These are phyloP conservation scores for Lunasporangiospora selenospora DNA, from an alignment of 192 early-diverging fungal genomes.

Conservation along the genomic window DNA sequence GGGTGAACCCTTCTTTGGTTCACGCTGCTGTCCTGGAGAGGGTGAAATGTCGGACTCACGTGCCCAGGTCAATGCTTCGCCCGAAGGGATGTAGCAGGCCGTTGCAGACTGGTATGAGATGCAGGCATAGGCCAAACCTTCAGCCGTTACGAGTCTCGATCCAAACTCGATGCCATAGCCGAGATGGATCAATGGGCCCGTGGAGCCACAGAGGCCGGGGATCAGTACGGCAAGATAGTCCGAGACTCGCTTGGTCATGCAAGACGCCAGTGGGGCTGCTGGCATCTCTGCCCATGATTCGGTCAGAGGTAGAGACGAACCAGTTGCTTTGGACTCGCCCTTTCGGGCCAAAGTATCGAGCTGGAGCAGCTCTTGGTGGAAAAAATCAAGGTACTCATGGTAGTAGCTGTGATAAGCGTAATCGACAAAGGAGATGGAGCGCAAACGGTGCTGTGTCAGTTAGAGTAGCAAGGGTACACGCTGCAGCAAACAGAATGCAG, in stretches of 20 bases:
- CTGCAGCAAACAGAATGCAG: no score
- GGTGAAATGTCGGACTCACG: no score
- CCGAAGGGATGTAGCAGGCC: conserved; percentile 20
- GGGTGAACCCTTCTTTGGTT: conserved; percentile 2
- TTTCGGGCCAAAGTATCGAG: conserved; percentile 5
- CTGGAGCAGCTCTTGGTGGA: conserved; percentile 27
- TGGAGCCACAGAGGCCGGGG: conserved; percentile 36
- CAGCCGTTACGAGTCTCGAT: conserved; percentile 22
- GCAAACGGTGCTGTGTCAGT: no score
- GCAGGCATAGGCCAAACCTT: conserved; percentile 37
- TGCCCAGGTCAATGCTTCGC: conserved; percentile 7
- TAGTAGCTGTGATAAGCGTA: no score
- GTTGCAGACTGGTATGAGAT: conserved; percentile 36
- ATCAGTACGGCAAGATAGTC: conserved; percentile 35
- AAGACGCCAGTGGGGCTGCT: background rate
- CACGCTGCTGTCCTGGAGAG: background rate
- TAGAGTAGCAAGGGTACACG: no score
- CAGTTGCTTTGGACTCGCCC: background rate
- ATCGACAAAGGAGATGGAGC: no score
- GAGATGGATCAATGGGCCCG: conserved; percentile 31
- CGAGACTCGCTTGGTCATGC: conserved; percentile 23
- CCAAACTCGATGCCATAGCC: conserved; percentile 42
- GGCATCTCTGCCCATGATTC: conserved; percentile 1
- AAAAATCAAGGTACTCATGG: conserved; percentile 45
- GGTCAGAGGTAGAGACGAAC: background rate